phyloP scores from a whole-genome alignment of 2,329 filamentous ascomycete species.

The Verruconis gallopava region DNA sequence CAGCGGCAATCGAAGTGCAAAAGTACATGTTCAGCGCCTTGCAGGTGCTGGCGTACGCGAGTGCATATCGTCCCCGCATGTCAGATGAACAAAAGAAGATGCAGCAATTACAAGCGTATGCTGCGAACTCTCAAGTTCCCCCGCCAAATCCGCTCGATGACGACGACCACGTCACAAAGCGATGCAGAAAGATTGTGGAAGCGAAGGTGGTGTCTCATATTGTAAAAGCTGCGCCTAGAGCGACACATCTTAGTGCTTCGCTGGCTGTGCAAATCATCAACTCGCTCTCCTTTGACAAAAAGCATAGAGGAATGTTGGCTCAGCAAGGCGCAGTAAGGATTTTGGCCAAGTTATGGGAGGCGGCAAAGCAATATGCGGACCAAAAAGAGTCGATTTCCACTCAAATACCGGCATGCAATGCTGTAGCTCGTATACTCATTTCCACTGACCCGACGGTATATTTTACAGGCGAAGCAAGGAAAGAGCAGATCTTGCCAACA shows the following conservation, averaged over 20 bases:
- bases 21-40: slow-evolving; percentile 12
- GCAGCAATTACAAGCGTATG: slow-evolving; percentile 84
- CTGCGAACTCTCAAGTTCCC: slow-evolving; percentile 59
- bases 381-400: slow-evolving; percentile 29
- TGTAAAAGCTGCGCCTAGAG: background rate
- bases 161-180: slow-evolving; percentile 58
- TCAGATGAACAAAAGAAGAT: slow-evolving; percentile 90
- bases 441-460: slow-evolving; percentile 74
- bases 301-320: slow-evolving; percentile 64
- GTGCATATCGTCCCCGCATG: slow-evolving; percentile 60
- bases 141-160: slow-evolving; percentile 57
- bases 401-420: slow-evolving; percentile 55
- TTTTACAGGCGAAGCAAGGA: slow-evolving; percentile 52
- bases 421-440: slow-evolving; percentile 73
- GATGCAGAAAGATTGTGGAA: slow-evolving; percentile 69
- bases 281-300: slow-evolving; percentile 60
- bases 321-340: slow-evolving; percentile 91
- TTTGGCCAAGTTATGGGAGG: slow-evolving; percentile 55
- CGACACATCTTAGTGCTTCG: background rate
- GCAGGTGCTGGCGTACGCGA: slow-evolving; percentile 72
- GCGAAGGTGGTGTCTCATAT: slow-evolving; percentile 42
- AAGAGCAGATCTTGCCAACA: slow-evolving; percentile 38
- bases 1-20: slow-evolving; percentile 45
- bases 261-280: slow-evolving; percentile 65
- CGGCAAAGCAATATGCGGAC: slow-evolving; percentile 25